A percentile compares a stretch with the other conserved stretches of the same genome.
These are phyloP conservation scores for Rhizopogon vulgaris DNA, from an alignment of 768 basidiomycete species.

Conservation along the genomic window DNA sequence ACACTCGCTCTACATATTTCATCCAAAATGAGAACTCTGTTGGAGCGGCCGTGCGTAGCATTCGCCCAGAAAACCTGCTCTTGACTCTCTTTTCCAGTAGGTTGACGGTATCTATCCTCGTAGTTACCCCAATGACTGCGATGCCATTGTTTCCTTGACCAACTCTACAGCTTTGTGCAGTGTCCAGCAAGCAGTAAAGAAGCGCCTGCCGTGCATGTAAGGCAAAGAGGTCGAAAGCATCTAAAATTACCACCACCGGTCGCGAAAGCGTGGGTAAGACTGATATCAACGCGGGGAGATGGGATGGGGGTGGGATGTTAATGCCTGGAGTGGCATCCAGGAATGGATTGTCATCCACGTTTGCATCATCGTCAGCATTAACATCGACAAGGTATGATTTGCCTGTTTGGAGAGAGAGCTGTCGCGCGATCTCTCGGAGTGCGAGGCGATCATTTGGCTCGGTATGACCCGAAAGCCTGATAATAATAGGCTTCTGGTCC, in stretches of 20 bases:
- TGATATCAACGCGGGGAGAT: constrained; percentile 69
- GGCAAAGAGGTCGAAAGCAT: constrained; percentile 92
- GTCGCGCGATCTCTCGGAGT: constrained; percentile 87
- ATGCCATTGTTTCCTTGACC: constrained; percentile 58
- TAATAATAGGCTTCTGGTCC: constrained; percentile 52
- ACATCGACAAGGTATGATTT: constrained; percentile 41
- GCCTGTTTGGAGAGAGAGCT: constrained; percentile 76
- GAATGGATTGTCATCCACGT: constrained; percentile 40
- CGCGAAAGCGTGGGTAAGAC: constrained; percentile 72
- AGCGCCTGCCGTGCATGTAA: constrained; percentile 88
- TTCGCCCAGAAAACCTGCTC: constrained; percentile 92
- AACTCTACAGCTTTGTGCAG: constrained; percentile 78
- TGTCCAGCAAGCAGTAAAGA: constrained; percentile 93
- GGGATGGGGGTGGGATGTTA: constrained; percentile 57
- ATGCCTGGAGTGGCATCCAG: constrained; percentile 30
- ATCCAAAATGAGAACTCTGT: constrained; percentile 44
- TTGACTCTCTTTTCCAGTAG: constrained; percentile 95
- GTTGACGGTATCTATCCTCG: constrained; percentile 82
- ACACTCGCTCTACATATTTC: constrained; percentile 37
- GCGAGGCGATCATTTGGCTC: constrained; percentile 86
- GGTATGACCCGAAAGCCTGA: constrained; percentile 80
- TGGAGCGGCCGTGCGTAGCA: constrained; percentile 70
- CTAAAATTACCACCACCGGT: constrained; percentile 79
- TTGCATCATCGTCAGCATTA: constrained; percentile 28
- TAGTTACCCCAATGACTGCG: constrained; percentile 82